Base-by-base conservation (phyloP, 768 basidiomycete genomes). In the Tylopilus balloui region DNA sequence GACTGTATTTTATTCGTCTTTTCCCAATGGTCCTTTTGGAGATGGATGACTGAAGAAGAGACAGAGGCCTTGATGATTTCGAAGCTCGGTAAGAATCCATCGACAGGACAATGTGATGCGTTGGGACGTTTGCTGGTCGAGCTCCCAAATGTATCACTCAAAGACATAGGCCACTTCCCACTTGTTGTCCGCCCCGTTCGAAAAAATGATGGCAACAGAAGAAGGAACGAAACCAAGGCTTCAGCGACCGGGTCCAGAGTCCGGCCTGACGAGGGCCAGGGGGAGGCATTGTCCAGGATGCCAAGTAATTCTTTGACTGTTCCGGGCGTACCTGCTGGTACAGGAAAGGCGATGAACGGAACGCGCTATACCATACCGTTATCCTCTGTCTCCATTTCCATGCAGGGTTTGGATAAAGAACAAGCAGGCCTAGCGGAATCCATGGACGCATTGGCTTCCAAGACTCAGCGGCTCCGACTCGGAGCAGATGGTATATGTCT, bases 21-120 rank as follows among this genome's bases (percentile, higher is more conserved):
- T n/a, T n/a, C n/a, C n/a, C 14, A 29, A 7, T 42, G 6, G 6
- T 4, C 14, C 3, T 11, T 17, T 3, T 51, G 51, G 51, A 17
- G 1, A 9, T 7, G 14, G 1, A 23, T 13, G 21, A 46, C 8
- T 4, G 6, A 13, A 4, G 10, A 9, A 13, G 47, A 49, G 40
- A 37, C 39, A 19, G 41, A 20, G 17, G 32, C 7, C 1, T 4
- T 6, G 40, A 35, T 20, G 32, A 37, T 42, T 28, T 37, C 50
- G n/a, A 31, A 38, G 10, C 50, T 51, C 5, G 40, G 46, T 25
- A 32, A n/a, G 17, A 9, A 31, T 19, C 46, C 40, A 3, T 37
- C 46, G 0, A 51, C 32, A 6, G 50, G 50, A 42, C 46, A 40
- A 21, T 51, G 46, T 8, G 50, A 51, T 12, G 46, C 46, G 17